Evolutionary conservation across 306 rosid species (phyloP).

Genomic region (Senna tora): DNA sequence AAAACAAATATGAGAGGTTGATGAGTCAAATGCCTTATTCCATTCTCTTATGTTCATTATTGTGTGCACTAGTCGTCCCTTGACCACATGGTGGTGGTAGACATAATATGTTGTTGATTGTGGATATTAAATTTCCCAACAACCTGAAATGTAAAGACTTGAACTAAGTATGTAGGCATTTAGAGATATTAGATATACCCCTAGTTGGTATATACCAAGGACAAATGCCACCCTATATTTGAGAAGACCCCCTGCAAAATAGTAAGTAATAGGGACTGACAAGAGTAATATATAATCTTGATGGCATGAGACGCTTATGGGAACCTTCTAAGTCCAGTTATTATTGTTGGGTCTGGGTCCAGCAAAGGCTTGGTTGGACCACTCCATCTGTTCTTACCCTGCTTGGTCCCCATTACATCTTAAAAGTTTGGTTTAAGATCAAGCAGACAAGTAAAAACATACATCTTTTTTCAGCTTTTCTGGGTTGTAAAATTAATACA

Average conservation of each 20-base stretch:
- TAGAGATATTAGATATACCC: constrained; percentile 18
- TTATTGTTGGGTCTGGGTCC: constrained; percentile 36
- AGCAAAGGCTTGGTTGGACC: constrained; percentile 15
- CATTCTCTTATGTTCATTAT: constrained; percentile 31
- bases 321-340: constrained; percentile 13
- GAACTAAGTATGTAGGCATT: constrained; percentile 24
- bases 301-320: constrained; percentile 16
- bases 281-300: constrained; percentile 14
- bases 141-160: constrained; percentile 21
- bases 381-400: constrained; percentile 15
- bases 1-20: constrained; percentile 27
- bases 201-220: constrained; percentile 21
- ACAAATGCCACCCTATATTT: constrained; percentile 25
- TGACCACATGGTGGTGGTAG: constrained; percentile 23
- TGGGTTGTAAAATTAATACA: background rate
- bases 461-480: background rate
- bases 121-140: constrained; percentile 48
- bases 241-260: constrained; percentile 27
- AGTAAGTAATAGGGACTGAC: constrained; percentile 20
- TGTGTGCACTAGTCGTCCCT: background rate
- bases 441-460: constrained; percentile 24
- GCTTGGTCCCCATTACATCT: constrained; percentile 29
- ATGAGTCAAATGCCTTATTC: constrained; percentile 24
- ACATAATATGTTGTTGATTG: constrained; percentile 36
- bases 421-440: constrained; percentile 18